phyloP scores from a whole-genome alignment of 768 basidiomycete species.

The Saitozyma podzolica region DNA sequence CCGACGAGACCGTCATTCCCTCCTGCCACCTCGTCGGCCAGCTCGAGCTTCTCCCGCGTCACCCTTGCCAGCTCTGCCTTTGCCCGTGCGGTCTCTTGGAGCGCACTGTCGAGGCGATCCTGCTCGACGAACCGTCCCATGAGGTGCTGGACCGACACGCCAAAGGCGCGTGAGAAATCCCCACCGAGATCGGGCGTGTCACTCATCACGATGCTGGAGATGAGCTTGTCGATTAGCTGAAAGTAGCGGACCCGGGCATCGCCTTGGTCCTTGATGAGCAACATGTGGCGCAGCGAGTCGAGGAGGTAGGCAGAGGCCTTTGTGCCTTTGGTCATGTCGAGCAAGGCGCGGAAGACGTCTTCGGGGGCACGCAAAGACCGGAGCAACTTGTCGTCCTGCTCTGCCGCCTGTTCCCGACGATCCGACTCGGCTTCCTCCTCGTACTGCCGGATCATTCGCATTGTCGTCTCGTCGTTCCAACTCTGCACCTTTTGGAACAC shows the following conservation, averaged over 20 bases:
- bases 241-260: slow-evolving; percentile 82
- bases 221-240: slow-evolving; percentile 82
- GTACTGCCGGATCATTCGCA: slow-evolving; percentile 66
- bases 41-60: slow-evolving; percentile 72
- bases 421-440: slow-evolving; percentile 70
- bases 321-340: slow-evolving; percentile 71
- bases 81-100: slow-evolving; percentile 72
- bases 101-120: slow-evolving; percentile 74
- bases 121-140: slow-evolving; percentile 88
- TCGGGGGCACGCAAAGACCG: slow-evolving; percentile 74
- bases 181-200: slow-evolving; percentile 67
- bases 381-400: slow-evolving; percentile 73
- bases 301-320: slow-evolving; percentile 81
- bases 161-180: slow-evolving; percentile 79
- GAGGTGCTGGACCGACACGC: slow-evolving; percentile 82
- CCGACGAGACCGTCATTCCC: slow-evolving; percentile 83
- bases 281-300: slow-evolving; percentile 89
- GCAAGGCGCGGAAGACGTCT: slow-evolving; percentile 83
- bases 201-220: slow-evolving; percentile 88
- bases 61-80: slow-evolving; percentile 59
- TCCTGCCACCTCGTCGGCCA: slow-evolving; percentile 78
- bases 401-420: slow-evolving; percentile 68
- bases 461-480: slow-evolving; percentile 66
- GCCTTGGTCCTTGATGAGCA: slow-evolving; percentile 86
- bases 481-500: slow-evolving; percentile 69